phyloP scores from a whole-genome alignment of 768 basidiomycete species.

The Cystoderma amianthinum region DNA sequence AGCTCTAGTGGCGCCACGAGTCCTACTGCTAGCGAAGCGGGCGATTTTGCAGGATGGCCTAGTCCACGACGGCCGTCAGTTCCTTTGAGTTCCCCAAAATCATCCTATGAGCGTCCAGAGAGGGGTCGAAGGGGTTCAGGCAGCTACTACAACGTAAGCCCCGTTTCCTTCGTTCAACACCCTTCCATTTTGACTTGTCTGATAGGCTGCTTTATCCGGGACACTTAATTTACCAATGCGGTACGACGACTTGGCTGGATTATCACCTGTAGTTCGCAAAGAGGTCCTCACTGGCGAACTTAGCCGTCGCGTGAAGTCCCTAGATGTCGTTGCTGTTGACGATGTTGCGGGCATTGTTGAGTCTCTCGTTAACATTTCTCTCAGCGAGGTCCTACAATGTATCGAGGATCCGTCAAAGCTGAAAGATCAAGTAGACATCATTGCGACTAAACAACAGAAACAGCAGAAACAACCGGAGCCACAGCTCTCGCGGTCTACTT shows the following conservation, averaged over 20 bases:
- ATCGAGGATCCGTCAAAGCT: constrained; percentile 68
- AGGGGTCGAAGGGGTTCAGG: constrained; percentile 74
- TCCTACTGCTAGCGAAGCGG: constrained; percentile 76
- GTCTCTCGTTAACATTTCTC: constrained; percentile 58
- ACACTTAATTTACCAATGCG: constrained; percentile 78
- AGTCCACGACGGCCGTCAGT: constrained; percentile 59
- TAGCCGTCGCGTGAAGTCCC: constrained; percentile 60
- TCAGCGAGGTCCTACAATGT: constrained; percentile 71
- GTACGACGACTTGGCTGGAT: constrained; percentile 76
- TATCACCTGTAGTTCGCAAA: constrained; percentile 84
- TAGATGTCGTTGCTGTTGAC: constrained; percentile 41
- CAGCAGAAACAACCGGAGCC: constrained; percentile 23
- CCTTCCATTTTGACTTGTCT: constrained; percentile 4
- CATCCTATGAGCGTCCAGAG: constrained; percentile 49
- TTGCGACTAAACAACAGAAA: constrained; percentile 17
- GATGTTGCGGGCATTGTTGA: constrained; percentile 67
- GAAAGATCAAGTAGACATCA: constrained; percentile 49
- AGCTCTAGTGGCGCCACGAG: constrained; percentile 81
- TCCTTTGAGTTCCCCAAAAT: constrained; percentile 50
- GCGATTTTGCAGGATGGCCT: constrained; percentile 69
- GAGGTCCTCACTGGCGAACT: constrained; percentile 83
- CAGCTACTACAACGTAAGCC: constrained; percentile 75
- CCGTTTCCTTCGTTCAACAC: constrained; percentile 3
- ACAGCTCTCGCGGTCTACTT: constrained; percentile 41
- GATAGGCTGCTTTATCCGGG: constrained; percentile 73